Conservation (phyloP, 192 early-diverging fungal species). For the Ambispora gerdemannii region DNA sequence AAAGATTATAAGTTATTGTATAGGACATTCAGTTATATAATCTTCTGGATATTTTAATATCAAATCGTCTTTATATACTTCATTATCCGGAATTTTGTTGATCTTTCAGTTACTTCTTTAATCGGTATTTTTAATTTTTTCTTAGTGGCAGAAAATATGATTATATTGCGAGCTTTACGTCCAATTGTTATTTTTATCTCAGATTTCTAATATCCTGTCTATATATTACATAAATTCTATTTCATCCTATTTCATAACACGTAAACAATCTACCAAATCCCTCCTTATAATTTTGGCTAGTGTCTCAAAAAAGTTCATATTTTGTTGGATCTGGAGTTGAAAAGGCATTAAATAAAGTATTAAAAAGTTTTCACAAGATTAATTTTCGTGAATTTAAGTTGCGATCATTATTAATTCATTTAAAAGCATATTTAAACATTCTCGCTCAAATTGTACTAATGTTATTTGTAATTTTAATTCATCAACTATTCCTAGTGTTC, state of each 20-base stretch:
- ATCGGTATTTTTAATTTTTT: slow-evolving; percentile 2
- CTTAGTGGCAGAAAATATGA: not conserved
- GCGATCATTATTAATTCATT: slow-evolving; percentile 1
- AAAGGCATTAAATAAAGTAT: not conserved
- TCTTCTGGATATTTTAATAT: too few species aligned
- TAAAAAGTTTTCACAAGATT: not conserved
- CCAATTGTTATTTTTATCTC: not conserved
- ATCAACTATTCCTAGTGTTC: too few species aligned
- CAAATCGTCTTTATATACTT: too few species aligned
- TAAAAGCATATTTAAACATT: not conserved
- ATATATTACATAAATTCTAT: not conserved
- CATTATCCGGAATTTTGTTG: not conserved
- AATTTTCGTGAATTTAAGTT: not conserved
- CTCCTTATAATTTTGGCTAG: not conserved
- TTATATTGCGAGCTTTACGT: not conserved
- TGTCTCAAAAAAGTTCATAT: not conserved
- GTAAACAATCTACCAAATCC: not conserved
- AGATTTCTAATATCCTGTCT: not conserved
- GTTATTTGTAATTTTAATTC: not conserved
- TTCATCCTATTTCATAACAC: not conserved
- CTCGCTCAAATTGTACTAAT: not conserved
- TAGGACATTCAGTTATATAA: too few species aligned
- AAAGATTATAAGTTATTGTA: too few species aligned
- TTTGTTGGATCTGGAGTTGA: not conserved
- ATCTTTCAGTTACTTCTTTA: too few species aligned